A percentile compares a stretch with the other conserved stretches of the same genome.
phyloP scores from a whole-genome alignment of 1,139 yeast species.

The Geotrichum histeridarum region DNA sequence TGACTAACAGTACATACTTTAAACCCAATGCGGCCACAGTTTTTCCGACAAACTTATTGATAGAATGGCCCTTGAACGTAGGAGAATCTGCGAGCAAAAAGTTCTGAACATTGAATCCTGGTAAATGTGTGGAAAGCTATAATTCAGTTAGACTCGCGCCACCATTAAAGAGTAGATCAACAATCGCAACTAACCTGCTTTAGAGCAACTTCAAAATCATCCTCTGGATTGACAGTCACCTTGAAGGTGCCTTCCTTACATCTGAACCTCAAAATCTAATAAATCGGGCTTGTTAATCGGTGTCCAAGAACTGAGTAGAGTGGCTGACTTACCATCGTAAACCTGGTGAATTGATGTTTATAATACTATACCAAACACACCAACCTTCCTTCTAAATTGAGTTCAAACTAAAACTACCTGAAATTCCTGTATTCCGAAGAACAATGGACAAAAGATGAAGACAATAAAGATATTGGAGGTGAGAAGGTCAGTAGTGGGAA shows the following conservation, averaged over 20 bases:
- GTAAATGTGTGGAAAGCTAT: slow-evolving; percentile 16
- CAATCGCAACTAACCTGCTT: slow-evolving; percentile 38
- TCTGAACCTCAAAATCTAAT: slow-evolving; percentile 66
- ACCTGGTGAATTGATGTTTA: not conserved
- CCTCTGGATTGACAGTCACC: slow-evolving; percentile 47
- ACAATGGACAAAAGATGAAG: no score
- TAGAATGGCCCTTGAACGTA: slow-evolving; percentile 46
- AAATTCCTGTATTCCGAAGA: no score
- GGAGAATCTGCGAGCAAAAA: slow-evolving; percentile 37
- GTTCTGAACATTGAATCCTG: slow-evolving; percentile 16
- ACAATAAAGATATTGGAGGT: not conserved
- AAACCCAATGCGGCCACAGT: slow-evolving; percentile 52
- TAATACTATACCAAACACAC: not conserved
- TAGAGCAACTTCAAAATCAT: slow-evolving; percentile 48
- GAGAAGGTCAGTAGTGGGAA: not conserved
- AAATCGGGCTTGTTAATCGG: not conserved
- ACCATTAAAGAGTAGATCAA: not conserved
- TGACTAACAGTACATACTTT: slow-evolving; percentile 29
- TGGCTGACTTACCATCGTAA: slow-evolving; percentile 1
- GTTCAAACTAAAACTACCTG: no score
- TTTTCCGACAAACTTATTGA: slow-evolving; percentile 43
- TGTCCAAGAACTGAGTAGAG: not conserved
- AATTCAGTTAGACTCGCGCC: slow-evolving; percentile 4
- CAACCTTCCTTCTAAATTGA: not conserved
- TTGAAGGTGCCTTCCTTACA: slow-evolving; percentile 80